phyloP scores from a whole-genome alignment of 1,139 yeast genomes.

The Scheffersomyces cryptocercus region DNA sequence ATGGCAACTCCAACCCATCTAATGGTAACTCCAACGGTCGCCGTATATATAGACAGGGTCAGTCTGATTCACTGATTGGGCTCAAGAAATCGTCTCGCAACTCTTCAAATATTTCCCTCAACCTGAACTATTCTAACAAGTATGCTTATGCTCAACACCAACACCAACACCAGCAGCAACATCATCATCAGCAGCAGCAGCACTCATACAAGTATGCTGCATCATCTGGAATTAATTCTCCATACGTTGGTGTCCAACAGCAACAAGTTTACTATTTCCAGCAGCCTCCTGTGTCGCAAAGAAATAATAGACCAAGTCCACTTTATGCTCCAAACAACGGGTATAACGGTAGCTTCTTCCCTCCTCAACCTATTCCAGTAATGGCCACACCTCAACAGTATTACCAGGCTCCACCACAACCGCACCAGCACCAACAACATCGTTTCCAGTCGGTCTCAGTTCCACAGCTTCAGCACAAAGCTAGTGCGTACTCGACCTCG shows the following conservation, averaged over 20 bases:
- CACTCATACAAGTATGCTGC: constrained; percentile 9
- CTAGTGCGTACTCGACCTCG: constrained; percentile 37
- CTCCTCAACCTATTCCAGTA: constrained; percentile 6
- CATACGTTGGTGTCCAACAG: constrained; percentile 17
- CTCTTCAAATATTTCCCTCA: constrained; percentile 27
- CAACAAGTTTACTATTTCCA: constrained; percentile 11
- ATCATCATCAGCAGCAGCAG: constrained; percentile 1
- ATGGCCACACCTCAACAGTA: constrained; percentile 8
- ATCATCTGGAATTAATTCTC: constrained; percentile 9
- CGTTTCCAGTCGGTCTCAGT: constrained; percentile 1
- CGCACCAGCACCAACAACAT: background rate
- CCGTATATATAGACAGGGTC: too few relatives aligned
- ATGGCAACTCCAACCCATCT: constrained; percentile 4
- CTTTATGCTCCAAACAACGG: background rate
- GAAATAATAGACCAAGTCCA: background rate
- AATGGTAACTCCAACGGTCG: too few relatives aligned
- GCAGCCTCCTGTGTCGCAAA: background rate
- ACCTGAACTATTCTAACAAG: constrained; percentile 15
- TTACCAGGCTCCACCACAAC: constrained; percentile 6
- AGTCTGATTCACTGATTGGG: constrained; percentile 10
- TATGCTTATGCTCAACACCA: constrained; percentile 11
- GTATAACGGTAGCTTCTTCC: constrained; percentile 4
- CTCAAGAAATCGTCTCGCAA: constrained; percentile 18
- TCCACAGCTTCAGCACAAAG: background rate
- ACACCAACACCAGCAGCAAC: background rate